Evolutionary conservation across 305 asterid genomes (phyloP).

Genomic region (Solanum hybrid): DNA sequence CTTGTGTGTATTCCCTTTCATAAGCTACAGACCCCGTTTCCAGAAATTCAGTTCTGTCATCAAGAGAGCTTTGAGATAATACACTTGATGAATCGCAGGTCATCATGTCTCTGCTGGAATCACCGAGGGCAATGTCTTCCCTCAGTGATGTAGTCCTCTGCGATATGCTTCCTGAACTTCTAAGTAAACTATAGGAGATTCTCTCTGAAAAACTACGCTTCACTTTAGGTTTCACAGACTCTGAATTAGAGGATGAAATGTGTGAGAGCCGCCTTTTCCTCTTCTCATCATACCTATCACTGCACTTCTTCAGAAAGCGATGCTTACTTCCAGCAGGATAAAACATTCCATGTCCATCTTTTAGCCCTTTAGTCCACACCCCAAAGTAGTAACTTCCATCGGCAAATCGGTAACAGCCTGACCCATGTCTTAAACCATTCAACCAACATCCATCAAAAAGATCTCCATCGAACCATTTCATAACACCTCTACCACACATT

Average conservation of each 20-base stretch:
- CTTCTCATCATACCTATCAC: constrained; percentile 36
- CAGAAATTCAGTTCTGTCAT: constrained; percentile 38
- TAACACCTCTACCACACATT: constrained; percentile 82
- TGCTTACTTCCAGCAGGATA: constrained; percentile 65
- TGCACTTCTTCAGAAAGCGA: constrained; percentile 25
- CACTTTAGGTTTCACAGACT: constrained; percentile 31
- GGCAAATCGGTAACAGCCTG: constrained; percentile 66
- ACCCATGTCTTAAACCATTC: constrained; percentile 71
- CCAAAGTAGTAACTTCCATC: constrained; percentile 95
- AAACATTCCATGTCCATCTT: constrained; percentile 86
- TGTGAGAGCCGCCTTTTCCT: constrained; percentile 31
- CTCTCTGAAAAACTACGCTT: constrained; percentile 55
- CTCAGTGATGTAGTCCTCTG: constrained; percentile 27
- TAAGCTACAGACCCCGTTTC: constrained; percentile 37
- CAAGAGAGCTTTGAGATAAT: constrained; percentile 35
- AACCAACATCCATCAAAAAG: constrained; percentile 91
- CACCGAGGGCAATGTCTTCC: constrained; percentile 28
- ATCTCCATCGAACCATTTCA: constrained; percentile 87
- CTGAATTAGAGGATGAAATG: constrained; percentile 32
- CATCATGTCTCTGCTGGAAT: constrained; percentile 27
- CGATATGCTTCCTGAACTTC: constrained; percentile 42
- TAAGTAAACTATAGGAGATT: constrained; percentile 35
- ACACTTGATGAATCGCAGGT: constrained; percentile 31
- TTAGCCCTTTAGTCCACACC: constrained; percentile 83
- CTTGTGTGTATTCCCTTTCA: constrained; percentile 97